Evolutionary conservation across 129 eudicot genomes (phyloP).

Genomic region (Erigeron canadensis): DNA sequence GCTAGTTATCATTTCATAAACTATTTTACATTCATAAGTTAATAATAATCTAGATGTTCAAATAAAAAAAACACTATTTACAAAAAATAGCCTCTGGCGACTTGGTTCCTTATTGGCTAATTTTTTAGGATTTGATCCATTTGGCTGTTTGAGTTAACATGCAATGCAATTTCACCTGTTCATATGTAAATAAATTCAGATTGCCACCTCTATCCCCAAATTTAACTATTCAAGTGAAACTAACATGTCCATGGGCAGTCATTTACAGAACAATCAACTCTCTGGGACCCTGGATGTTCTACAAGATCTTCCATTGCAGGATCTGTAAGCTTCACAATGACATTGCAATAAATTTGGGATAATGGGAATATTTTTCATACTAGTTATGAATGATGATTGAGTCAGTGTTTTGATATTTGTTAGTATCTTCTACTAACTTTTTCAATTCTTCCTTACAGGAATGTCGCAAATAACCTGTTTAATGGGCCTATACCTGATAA

Average conservation of each 20-base stretch:
- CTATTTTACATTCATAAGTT: no score
- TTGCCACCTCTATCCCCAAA: background rate
- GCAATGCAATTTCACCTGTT: background rate
- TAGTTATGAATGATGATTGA: no score
- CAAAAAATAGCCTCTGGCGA: no score
- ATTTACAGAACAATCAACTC: slow-evolving; percentile 92
- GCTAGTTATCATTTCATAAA: no score
- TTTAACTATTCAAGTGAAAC: slow-evolving; percentile 15
- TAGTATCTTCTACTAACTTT: background rate
- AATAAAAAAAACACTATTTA: no score
- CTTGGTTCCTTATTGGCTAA: no score
- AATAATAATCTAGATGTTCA: no score
- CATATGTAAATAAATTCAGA: background rate
- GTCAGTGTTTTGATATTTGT: background rate
- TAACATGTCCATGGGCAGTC: slow-evolving; percentile 57
- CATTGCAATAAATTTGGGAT: background rate
- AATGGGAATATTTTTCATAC: no score
- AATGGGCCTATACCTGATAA: slow-evolving; percentile 85
- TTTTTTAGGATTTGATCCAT: background rate
- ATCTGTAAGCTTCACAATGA: slow-evolving; percentile 60
- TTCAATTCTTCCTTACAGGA: slow-evolving; percentile 42
- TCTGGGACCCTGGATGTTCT: slow-evolving; percentile 90
- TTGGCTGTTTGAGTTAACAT: slow-evolving; percentile 1
- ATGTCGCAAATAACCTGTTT: slow-evolving; percentile 74
- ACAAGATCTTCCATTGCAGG: slow-evolving; percentile 75